Evolutionary conservation across 2,329 filamentous ascomycete genomes (phyloP).

Genomic region (Mariannaea elegans): DNA sequence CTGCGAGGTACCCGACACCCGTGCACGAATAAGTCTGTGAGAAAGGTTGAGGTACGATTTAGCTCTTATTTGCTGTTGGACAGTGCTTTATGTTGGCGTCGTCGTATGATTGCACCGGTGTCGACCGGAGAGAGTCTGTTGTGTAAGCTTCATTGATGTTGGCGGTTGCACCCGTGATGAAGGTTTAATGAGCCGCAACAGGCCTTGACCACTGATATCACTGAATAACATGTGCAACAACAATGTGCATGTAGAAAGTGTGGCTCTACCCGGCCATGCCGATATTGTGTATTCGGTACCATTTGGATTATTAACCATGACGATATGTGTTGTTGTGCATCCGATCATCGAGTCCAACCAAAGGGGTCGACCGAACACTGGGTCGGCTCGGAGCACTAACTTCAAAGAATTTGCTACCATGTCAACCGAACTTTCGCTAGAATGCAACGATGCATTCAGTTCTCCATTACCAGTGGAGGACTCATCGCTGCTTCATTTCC

Average conservation of each 20-base stretch:
- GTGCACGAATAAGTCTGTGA: constrained; percentile 1
- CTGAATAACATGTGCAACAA: background rate
- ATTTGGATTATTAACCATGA: constrained; percentile 1
- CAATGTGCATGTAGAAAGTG: constrained; percentile 5
- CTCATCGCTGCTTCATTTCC: constrained; percentile 11
- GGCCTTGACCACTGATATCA: constrained; percentile 3
- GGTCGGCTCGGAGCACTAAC: constrained; percentile 7
- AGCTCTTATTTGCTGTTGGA: constrained; percentile 9
- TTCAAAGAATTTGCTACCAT: background rate
- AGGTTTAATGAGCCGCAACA: constrained; percentile 6
- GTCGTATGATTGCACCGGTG: constrained; percentile 22
- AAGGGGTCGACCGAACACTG: constrained; percentile 14
- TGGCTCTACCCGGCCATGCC: background rate
- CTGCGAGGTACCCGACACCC: constrained; percentile 34
- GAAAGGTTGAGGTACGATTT: constrained; percentile 1
- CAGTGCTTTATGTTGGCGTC: constrained; percentile 5
- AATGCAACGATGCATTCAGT: constrained; percentile 13
- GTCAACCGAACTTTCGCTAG: constrained; percentile 6
- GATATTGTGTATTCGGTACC: background rate
- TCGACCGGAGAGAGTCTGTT: background rate
- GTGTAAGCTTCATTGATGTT: background rate
- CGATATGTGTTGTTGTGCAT: constrained; percentile 5
- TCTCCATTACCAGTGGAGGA: constrained; percentile 1
- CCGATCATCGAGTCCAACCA: constrained; percentile 5
- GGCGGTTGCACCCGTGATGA: background rate